These are phyloP conservation scores for Kodamaea laetipori DNA, from an alignment of 805 yeast genomes.

Conservation along the genomic window DNA sequence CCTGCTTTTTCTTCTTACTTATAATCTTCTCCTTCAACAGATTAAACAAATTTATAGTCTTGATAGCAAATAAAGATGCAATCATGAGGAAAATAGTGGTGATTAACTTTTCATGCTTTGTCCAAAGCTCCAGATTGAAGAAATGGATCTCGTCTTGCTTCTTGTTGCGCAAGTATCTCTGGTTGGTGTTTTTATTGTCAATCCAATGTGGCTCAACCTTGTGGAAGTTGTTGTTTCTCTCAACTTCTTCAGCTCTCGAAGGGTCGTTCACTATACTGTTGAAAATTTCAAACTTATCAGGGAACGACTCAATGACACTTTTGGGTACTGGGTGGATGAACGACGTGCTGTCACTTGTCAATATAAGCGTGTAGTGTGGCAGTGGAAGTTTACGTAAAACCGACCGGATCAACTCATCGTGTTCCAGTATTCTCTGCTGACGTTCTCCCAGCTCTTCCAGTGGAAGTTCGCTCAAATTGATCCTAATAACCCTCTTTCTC, in stretches of 20 bases:
- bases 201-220: constrained; percentile 32
- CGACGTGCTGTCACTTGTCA: constrained; percentile 41
- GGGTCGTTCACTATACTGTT: constrained; percentile 57
- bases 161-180: constrained; percentile 31
- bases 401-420: constrained; percentile 52
- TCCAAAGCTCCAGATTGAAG: constrained; percentile 47
- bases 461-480: constrained; percentile 56
- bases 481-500: constrained; percentile 58
- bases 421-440: constrained; percentile 32
- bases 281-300: constrained; percentile 47
- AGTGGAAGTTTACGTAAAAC: constrained; percentile 72
- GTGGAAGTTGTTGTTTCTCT: constrained; percentile 50
- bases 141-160: constrained; percentile 40
- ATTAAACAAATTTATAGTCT: constrained; percentile 14
- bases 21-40: constrained; percentile 2
- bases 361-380: constrained; percentile 64
- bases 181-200: constrained; percentile 28
- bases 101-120: constrained; percentile 52
- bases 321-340: constrained; percentile 35
- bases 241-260: constrained; percentile 52
- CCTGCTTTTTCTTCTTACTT: background rate
- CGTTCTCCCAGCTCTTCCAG: constrained; percentile 20
- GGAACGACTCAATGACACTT: constrained; percentile 31
- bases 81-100: constrained; percentile 36
- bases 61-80: constrained; percentile 20